These are phyloP conservation scores for Toxicodendron radicans DNA, from an alignment of 345 rosid genomes.

Conservation along the genomic window DNA sequence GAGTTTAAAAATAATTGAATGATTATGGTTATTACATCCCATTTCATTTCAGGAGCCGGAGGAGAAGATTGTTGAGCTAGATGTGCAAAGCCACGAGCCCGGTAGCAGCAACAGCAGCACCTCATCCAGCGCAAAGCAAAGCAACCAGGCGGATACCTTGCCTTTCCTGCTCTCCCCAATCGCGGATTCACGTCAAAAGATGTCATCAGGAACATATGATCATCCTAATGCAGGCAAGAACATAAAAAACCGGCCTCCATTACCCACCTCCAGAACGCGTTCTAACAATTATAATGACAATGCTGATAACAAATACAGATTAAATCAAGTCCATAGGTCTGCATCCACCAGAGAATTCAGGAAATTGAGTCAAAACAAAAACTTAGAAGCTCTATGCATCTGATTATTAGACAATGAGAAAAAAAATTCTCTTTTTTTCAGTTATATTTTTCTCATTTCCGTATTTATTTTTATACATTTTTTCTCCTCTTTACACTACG, in stretches of 20 bases:
- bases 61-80: conserved; percentile 16
- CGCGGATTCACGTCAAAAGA: conserved; percentile 21
- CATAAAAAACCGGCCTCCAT: conserved; percentile 36
- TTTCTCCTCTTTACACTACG: background rate
- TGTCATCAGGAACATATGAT: conserved; percentile 23
- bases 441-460: background rate
- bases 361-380: conserved; percentile 34
- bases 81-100: conserved; percentile 26
- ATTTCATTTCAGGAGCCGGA: conserved; percentile 33
- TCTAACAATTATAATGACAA: conserved; percentile 19
- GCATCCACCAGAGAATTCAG: conserved; percentile 55
- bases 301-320: conserved; percentile 30
- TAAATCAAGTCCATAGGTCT: conserved; percentile 43
- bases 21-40: background rate
- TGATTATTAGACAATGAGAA: conserved; percentile 30
- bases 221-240: conserved; percentile 21
- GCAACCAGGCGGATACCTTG: conserved; percentile 17
- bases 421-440: background rate
- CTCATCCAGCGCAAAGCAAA: conserved; percentile 35
- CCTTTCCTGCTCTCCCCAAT: conserved; percentile 22
- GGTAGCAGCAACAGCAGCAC: conserved; percentile 36
- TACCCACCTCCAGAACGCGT: conserved; percentile 33
- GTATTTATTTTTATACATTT: background rate
- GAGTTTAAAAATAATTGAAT: background rate
- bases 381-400: conserved; percentile 25